Evolutionary conservation across 2,329 filamentous ascomycete genomes (phyloP).

Genomic region (Myriosclerotinia duriaeana): DNA sequence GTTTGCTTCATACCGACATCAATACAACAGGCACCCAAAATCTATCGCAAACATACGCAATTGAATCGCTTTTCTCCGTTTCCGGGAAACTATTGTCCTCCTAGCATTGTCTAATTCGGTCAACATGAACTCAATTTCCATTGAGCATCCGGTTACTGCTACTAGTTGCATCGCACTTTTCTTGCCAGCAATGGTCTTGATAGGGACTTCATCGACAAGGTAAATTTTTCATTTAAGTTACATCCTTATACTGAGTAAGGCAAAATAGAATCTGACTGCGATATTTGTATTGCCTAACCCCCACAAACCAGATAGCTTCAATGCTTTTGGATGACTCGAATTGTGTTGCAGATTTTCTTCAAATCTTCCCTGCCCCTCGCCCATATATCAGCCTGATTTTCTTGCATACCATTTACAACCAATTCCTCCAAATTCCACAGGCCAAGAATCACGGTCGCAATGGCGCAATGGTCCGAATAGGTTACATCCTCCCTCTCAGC

Average conservation of each 20-base stretch:
- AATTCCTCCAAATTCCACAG: background rate
- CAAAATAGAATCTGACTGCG: background rate
- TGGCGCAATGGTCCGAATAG: background rate
- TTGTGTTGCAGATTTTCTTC: too few relatives aligned
- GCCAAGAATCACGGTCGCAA: background rate
- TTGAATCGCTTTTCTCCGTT: conserved; percentile 45
- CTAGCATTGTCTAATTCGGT: background rate
- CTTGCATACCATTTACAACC: background rate
- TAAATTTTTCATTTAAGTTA: background rate
- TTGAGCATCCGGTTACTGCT: background rate
- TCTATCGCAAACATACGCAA: conserved; percentile 56
- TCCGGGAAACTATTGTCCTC: background rate
- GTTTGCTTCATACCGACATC: background rate
- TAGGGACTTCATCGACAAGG: background rate
- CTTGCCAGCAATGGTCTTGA: background rate
- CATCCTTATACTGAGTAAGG: background rate
- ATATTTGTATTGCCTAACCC: background rate
- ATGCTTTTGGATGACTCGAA: background rate
- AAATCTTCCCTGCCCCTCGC: background rate
- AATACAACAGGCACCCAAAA: conserved; percentile 41
- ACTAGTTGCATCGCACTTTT: background rate
- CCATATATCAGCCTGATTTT: background rate
- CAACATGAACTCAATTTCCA: background rate
- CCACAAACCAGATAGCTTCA: background rate
- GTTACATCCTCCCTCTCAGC: background rate